phyloP scores from a whole-genome alignment of 2,329 filamentous ascomycete species.

The Lecanoromycetidae sp. region DNA sequence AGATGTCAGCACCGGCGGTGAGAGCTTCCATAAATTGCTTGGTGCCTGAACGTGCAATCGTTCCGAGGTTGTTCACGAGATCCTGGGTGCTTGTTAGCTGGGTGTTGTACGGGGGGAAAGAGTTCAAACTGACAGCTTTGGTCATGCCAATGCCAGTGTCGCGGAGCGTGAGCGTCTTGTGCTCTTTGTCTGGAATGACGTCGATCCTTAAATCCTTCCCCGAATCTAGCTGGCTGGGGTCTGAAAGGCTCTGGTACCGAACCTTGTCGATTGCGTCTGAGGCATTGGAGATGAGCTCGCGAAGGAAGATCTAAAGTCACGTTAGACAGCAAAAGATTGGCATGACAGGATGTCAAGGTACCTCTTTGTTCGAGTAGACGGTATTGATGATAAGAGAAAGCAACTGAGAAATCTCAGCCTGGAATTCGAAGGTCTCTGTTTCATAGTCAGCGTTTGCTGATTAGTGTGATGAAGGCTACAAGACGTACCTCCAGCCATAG shows the following conservation, averaged over 20 bases:
- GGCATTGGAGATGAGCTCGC: constrained; percentile 96
- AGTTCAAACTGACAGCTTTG: constrained; percentile 97
- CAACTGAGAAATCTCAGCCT: constrained; percentile 99
- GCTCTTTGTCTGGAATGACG: constrained; percentile 95
- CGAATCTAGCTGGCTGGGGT: constrained; percentile 91
- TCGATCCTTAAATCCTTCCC: constrained; percentile 98
- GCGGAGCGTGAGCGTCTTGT: constrained; percentile 92
- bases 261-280: constrained; percentile 99
- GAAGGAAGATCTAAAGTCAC: constrained; percentile 98
- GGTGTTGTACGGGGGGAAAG: no score
- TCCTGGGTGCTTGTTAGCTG: constrained; percentile 49
- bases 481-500: no score
- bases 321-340: no score
- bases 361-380: no score
- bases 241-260: constrained; percentile 94
- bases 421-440: constrained; percentile 96
- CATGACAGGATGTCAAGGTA: no score
- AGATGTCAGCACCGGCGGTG: constrained; percentile 95
- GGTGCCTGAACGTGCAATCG: constrained; percentile 95
- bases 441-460: background rate
- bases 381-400: constrained; percentile 99
- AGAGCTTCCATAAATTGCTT: constrained; percentile 99
- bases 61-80: constrained; percentile 99
- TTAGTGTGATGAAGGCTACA: no score
- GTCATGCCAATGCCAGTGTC: constrained; percentile 99